Evolutionary conservation across 768 basidiomycete species (phyloP), one percentile per base, ranked within the genome.

Genomic region (Nidularia sp.): DNA sequence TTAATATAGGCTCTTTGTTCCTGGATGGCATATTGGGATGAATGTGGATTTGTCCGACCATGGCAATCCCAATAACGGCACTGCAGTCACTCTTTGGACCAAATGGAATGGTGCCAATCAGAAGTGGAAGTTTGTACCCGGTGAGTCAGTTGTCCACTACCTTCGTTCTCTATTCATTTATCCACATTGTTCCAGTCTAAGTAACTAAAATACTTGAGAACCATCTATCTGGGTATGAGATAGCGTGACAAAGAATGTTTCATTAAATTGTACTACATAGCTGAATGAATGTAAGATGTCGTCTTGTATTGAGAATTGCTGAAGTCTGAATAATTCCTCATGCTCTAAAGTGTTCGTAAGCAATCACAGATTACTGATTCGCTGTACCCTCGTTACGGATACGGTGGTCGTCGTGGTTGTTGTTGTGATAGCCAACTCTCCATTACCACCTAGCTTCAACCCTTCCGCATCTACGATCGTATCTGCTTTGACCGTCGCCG

Each of bases 391-490:
- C 10, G 65, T 67, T 15, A 66, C 60, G 41, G 59, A 66, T 8
- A 63, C 63, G 10, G 62, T 61, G 1, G 62, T 61, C 2, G 68
- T 69, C 4, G 68, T 69, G 0, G 66, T 67, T 5, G 64, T 65
- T 2, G 65, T 67, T 7, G 68, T 69, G 50, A 69, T 64, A 7
- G 59, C 53, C 52, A 66, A 47, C 12, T 66, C 61, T 0, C 62
- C 68, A 52, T 62, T 59, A 5, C 57, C 60, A 1, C 60, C 63
- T 6, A 58, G 48, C 31, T 55, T 60, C 34, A 62, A 51, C n/a
- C 57, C 57, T 47, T 66, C 65, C 2, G 56, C 52, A 41, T 65
- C 57, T 1, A 62, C 52, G 22, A 59, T 49, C 4, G 58, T 68
- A 34, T 64, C 59, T 5, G 62, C 55, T 9, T 53, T 59, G 6